Conservation (phyloP, 345 rosid genomes). For the Salix koriyanagi region DNA sequence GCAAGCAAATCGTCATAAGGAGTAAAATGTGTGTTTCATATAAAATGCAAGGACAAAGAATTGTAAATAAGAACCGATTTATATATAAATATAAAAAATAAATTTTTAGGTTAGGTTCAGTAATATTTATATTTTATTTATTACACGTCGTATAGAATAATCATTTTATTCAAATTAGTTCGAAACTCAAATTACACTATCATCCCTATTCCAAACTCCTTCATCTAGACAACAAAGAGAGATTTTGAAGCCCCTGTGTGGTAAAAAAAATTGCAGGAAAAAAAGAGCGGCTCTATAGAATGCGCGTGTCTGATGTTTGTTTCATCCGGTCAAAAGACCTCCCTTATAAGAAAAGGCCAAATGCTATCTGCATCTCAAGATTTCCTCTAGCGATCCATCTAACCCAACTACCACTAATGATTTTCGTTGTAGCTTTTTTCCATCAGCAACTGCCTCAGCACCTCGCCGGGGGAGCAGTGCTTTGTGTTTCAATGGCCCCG, state of each 20-base stretch:
- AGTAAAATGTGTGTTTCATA: too few relatives aligned
- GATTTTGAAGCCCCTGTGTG: conserved; percentile 8
- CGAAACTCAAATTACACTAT: too few relatives aligned
- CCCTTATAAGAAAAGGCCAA: conserved; percentile 44
- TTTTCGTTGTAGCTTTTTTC: conserved; percentile 53
- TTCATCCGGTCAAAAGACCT: conserved; percentile 38
- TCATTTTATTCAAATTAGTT: too few relatives aligned
- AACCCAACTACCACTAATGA: conserved; percentile 43
- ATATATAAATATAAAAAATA: too few relatives aligned
- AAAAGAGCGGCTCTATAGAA: not conserved
- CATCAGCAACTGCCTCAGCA: conserved; percentile 61
- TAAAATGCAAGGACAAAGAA: too few relatives aligned
- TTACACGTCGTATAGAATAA: too few relatives aligned
- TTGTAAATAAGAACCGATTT: too few relatives aligned
- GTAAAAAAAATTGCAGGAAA: not conserved
- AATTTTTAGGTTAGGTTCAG: too few relatives aligned
- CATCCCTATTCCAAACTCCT: conserved; percentile 13
- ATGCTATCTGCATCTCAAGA: conserved; percentile 54
- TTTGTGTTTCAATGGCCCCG: conserved; percentile 8
- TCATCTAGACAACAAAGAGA: conserved; percentile 18
- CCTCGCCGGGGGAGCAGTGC: not conserved
- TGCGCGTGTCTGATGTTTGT: not conserved
- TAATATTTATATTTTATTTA: too few relatives aligned
- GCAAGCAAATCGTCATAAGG: too few relatives aligned
- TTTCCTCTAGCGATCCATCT: conserved; percentile 58